A percentile compares a stretch with the other conserved stretches of the same genome.
Evolutionary conservation across 192 early-diverging fungal species (phyloP).

Genomic region (Umbelopsis vinacea): DNA sequence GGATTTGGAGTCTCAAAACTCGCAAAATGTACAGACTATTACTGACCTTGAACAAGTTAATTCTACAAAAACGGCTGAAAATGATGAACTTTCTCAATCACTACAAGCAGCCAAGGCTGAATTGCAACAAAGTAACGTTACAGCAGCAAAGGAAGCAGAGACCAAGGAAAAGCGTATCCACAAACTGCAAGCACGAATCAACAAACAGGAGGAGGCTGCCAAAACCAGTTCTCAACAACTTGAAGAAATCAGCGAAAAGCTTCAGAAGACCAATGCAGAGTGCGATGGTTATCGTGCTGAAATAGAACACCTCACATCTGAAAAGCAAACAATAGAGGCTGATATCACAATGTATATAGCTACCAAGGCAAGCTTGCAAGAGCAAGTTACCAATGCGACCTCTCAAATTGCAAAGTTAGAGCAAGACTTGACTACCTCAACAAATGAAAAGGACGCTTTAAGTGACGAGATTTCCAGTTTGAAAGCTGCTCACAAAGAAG

Average conservation of each 20-base stretch:
- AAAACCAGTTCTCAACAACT: constrained; percentile 1
- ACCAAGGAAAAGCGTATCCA: neutral
- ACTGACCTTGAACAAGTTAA: neutral
- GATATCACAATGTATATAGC: neutral
- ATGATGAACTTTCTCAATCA: neutral
- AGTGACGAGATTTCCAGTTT: neutral
- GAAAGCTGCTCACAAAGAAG: neutral
- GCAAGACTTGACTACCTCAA: neutral
- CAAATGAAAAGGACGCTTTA: neutral
- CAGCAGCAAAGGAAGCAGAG: neutral
- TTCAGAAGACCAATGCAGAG: neutral
- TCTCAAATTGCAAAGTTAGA: neutral
- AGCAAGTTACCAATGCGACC: neutral
- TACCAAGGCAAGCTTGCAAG: neutral
- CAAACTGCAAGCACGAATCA: neutral
- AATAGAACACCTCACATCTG: neutral
- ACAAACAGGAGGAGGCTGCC: constrained; percentile 6
- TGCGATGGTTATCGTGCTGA: neutral
- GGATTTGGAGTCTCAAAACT: neutral
- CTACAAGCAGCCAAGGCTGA: neutral
- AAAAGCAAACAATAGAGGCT: neutral
- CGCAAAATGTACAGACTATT: neutral
- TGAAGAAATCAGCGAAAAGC: neutral
- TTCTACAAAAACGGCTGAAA: neutral
- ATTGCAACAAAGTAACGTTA: neutral